Percentiles rank a stretch among this genome's conserved stretches.
Evolutionary conservation across 495 filamentous ascomycete species (phyloP).

Genomic region (Xylaria intraflava): DNA sequence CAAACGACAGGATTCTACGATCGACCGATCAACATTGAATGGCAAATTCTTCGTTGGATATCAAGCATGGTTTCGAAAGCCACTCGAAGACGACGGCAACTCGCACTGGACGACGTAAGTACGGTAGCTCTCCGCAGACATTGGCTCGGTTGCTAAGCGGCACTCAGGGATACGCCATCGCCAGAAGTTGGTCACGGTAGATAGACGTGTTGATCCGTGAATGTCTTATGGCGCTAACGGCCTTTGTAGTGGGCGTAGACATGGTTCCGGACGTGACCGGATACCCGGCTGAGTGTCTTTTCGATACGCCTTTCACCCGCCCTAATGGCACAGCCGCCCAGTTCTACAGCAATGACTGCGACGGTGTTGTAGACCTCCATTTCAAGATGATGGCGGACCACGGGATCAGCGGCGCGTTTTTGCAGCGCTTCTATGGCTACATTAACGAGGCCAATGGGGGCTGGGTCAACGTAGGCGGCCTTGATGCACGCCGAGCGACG

Average conservation of each 20-base stretch:
- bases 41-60: slow-evolving; percentile 28
- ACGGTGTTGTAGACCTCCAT: slow-evolving; percentile 28
- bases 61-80: slow-evolving; percentile 29
- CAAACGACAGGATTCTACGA: slow-evolving; percentile 11
- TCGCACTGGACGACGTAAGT: slow-evolving; percentile 27
- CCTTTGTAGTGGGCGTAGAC: slow-evolving; percentile 20
- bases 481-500: not conserved
- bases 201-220: not conserved
- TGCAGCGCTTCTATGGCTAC: slow-evolving; percentile 28
- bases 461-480: slow-evolving; percentile 18
- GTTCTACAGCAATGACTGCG: slow-evolving; percentile 29
- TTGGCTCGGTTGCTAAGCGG: not conserved
- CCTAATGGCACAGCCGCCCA: slow-evolving; percentile 14
- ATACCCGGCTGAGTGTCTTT: slow-evolving; percentile 28
- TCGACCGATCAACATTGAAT: slow-evolving; percentile 24
- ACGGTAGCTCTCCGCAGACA: not conserved
- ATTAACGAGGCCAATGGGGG: slow-evolving; percentile 23
- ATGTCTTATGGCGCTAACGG: not conserved
- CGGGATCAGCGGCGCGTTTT: slow-evolving; percentile 27
- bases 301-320: slow-evolving; percentile 23
- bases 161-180: slow-evolving; percentile 15
- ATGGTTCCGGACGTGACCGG: slow-evolving; percentile 27
- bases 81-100: slow-evolving; percentile 23
- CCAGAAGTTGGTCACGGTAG: slow-evolving; percentile 21
- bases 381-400: slow-evolving; percentile 28